phyloP scores from a whole-genome alignment of 2,329 filamentous ascomycete genomes.

The Rhynchosporium agropyri region DNA sequence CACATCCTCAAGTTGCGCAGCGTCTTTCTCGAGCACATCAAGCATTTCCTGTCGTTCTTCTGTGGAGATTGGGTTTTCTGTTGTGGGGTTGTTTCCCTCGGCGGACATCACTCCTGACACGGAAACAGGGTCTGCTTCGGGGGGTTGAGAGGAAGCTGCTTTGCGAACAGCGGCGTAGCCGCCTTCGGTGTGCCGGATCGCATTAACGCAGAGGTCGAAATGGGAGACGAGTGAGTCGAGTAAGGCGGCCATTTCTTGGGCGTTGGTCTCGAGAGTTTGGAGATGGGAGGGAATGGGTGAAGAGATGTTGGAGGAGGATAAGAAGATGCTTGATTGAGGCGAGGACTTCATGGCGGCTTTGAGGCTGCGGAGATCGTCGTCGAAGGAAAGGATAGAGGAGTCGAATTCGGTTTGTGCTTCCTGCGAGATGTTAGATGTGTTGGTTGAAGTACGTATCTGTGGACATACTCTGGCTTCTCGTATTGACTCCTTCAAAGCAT shows the following conservation, averaged over 20 bases:
- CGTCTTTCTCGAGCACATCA: constrained; percentile 73
- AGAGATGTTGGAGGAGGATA: constrained; percentile 28
- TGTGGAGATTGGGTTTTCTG: constrained; percentile 67
- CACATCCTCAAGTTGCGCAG: constrained; percentile 66
- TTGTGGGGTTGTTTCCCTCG: constrained; percentile 57
- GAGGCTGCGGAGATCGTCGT: constrained; percentile 70
- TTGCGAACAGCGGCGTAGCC: constrained; percentile 70
- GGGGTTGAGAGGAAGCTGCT: constrained; percentile 63
- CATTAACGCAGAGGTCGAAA: constrained; percentile 91
- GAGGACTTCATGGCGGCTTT: constrained; percentile 48
- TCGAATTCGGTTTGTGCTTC: constrained; percentile 73
- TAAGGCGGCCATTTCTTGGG: constrained; percentile 78
- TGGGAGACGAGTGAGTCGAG: constrained; percentile 81
- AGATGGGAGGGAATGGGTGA: constrained; percentile 51
- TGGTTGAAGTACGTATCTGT: neutral
- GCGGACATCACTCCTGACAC: constrained; percentile 65
- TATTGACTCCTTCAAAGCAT: constrained; percentile 70
- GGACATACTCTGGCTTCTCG: constrained; percentile 65
- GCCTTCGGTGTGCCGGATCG: constrained; percentile 86
- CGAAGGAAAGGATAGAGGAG: constrained; percentile 67
- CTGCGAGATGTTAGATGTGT: constrained; percentile 43
- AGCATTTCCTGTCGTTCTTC: constrained; percentile 84
- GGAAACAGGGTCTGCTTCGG: constrained; percentile 55
- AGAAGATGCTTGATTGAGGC: constrained; percentile 40
- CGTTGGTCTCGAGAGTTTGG: constrained; percentile 54